Base-by-base conservation (phyloP, 768 basidiomycete genomes). In the Pholiota microspora region DNA sequence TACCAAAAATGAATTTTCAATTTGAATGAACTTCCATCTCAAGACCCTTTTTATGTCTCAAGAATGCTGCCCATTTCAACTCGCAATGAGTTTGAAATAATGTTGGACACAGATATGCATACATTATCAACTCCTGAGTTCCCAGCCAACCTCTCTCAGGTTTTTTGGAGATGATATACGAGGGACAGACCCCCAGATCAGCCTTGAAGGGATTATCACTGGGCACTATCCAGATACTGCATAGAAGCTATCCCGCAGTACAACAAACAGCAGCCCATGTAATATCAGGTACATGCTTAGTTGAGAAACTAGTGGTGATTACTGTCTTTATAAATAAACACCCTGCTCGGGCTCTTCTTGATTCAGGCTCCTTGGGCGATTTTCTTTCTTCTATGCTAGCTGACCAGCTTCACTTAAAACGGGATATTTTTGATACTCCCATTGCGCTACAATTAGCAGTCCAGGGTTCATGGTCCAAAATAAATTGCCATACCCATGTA, bases 291-390 rank as follows among this genome's bases (percentile, higher is more conserved):
- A 44, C 38, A 1, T 36, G 62, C 0, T 7, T 48, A 2, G 53
- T 72, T 0, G 72, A 73, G 0, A 68, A 70, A 47, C 73, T 73
- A 0, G 42, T 77, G 0, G 64, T 74, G 0, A 60, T 77, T 0
- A 63, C 63, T 0, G 64, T 70, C 0, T 34, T 59, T 0, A 54
- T 78, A 0, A 72, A 78, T 56, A 73, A 69, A 0, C 52, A 72
- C 2, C 66, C 68, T 0, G 69, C 58, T 0, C 53, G 66, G 2
- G 73, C 76, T 0, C 53, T 79, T 3, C 21, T 77, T 0, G 75
- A 77, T 52, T 65, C 67, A 0, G 76, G 75, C 0, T 77, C 72
- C 0, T 51, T 73, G 0, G 73, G 73, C 0, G 77, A 78, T 54
- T 77, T 79, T 50, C 67, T 79, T 21, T 73, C 73, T 0, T 59